Conservation (phyloP, 768 basidiomycete genomes). For the Imleria badia region DNA sequence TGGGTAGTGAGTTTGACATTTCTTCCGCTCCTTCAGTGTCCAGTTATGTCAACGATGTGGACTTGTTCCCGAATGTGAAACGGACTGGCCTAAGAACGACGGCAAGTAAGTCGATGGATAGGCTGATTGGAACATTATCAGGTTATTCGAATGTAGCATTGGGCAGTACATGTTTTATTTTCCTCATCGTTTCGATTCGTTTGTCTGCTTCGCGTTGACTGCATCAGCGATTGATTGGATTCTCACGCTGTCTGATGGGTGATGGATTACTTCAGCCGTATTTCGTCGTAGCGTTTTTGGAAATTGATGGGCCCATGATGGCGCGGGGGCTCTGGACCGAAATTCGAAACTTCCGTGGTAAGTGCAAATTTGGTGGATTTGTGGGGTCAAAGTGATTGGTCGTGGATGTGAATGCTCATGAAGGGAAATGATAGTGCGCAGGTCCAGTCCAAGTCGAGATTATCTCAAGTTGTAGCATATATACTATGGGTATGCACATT, state of each 20-base stretch:
- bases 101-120: too few species aligned
- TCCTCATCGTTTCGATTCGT: too few species aligned
- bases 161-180: constrained; percentile 14
- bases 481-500: too few species aligned
- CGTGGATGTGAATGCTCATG: neutral
- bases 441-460: neutral
- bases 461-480: too few species aligned
- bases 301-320: neutral
- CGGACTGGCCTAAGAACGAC: too few species aligned
- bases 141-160: constrained; percentile 12
- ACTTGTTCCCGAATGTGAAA: too few species aligned
- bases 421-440: constrained; percentile 7
- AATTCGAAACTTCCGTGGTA: neutral
- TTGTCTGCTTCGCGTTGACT: neutral
- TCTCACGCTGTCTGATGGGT: neutral
- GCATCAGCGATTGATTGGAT: neutral
- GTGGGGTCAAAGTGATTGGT: neutral
- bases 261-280: constrained; percentile 1
- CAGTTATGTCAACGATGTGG: too few species aligned
- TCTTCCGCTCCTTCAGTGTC: too few species aligned
- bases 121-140: neutral
- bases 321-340: neutral
- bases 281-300: neutral
- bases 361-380: neutral
- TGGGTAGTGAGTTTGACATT: constrained; percentile 6